Evolutionary conservation across 768 basidiomycete genomes (phyloP).

Genomic region (Paxillus involutus): DNA sequence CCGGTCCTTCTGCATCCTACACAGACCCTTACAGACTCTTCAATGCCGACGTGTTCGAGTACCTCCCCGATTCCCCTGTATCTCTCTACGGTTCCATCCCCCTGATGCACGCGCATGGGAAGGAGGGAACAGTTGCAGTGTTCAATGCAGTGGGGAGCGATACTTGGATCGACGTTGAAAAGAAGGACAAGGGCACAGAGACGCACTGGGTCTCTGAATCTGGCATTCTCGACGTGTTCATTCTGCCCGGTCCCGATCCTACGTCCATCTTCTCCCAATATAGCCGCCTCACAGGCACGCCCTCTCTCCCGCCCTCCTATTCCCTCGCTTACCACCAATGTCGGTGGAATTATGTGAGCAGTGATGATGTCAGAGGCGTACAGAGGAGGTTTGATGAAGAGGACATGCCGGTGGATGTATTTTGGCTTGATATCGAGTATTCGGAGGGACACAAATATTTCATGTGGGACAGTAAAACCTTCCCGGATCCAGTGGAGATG

Average conservation of each 20-base stretch:
- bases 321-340: conserved; percentile 96
- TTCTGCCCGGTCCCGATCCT: conserved; percentile 90
- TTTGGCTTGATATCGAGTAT: conserved; percentile 98
- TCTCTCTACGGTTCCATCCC: conserved; percentile 92
- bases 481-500: conserved; percentile 96
- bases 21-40: conserved; percentile 93
- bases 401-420: conserved; percentile 92
- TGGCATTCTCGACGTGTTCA: conserved; percentile 91
- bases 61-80: conserved; percentile 74
- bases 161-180: conserved; percentile 90
- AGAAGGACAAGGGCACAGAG: conserved; percentile 55
- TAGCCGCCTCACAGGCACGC: conserved; percentile 77
- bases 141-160: conserved; percentile 89
- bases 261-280: conserved; percentile 85
- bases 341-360: conserved; percentile 95
- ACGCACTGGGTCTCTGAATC: conserved; percentile 99
- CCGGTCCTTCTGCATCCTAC: conserved; percentile 73
- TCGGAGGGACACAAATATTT: conserved; percentile 94
- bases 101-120: conserved; percentile 89
- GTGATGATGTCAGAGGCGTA: conserved; percentile 82
- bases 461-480: conserved; percentile 90
- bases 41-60: conserved; percentile 97
- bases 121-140: conserved; percentile 84
- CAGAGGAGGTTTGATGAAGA: conserved; percentile 89
- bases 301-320: conserved; percentile 88